Conservation (phyloP, 2,329 filamentous ascomycete species). For the Xylariaceae sp. region DNA sequence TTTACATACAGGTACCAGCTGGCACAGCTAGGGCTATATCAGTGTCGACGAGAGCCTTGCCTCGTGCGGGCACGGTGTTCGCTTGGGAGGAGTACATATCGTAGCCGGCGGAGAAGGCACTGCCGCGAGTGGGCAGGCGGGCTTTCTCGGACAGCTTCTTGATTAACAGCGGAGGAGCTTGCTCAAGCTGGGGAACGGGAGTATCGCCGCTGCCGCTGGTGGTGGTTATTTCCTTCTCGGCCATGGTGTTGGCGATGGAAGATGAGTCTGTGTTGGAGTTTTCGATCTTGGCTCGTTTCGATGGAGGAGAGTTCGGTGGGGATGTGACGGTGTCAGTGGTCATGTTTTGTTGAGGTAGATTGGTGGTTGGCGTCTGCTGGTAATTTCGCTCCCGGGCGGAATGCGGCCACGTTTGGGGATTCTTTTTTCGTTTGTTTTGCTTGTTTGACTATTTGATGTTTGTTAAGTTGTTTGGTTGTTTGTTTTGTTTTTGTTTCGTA, state of each 20-base stretch:
- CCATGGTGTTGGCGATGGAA: constrained; percentile 14
- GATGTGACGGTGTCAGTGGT: constrained; percentile 40
- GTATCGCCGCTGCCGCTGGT: constrained; percentile 30
- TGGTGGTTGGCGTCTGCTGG: neutral
- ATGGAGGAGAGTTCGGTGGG: constrained; percentile 64
- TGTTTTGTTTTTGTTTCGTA: neutral
- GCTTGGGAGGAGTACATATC: constrained; percentile 79
- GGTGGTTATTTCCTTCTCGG: constrained; percentile 15
- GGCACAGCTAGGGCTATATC: constrained; percentile 89
- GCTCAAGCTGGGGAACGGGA: constrained; percentile 33
- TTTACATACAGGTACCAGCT: constrained; percentile 71
- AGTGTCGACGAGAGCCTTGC: constrained; percentile 82
- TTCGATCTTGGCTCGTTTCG: constrained; percentile 71
- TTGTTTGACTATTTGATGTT: neutral
- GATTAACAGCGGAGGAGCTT: constrained; percentile 64
- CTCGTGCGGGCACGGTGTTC: constrained; percentile 70
- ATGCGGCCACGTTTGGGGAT: neutral
- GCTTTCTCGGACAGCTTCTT: constrained; percentile 81
- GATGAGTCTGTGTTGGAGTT: constrained; percentile 24
- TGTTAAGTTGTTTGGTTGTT: neutral
- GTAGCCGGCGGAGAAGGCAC: constrained; percentile 85
- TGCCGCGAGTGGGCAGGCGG: constrained; percentile 81
- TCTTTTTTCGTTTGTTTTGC: neutral
- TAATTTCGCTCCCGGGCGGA: neutral
- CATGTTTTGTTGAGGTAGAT: constrained; percentile 25